Base-by-base conservation (phyloP, 345 rosid species). In the Corchorus capsularis region DNA sequence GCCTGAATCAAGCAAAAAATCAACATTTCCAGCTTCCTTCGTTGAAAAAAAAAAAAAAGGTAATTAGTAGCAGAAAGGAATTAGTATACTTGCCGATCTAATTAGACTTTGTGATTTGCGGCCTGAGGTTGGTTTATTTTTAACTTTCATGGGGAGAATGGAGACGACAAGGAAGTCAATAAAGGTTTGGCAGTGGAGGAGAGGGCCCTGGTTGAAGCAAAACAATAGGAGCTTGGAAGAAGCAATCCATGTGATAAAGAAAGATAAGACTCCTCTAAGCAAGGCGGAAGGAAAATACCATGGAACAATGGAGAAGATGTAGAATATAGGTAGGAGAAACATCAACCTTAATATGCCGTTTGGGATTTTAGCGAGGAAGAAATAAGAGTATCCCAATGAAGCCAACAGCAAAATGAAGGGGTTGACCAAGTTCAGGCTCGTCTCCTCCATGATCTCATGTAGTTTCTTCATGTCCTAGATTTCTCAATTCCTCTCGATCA, bases 141-240 rank as follows among this genome's bases (percentile, higher is more conserved):
- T 67, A 20, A 81, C 4, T 50, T 37, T 45, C 19, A 77, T 4
- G 0, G 81, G 84, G 10, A 77, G 50, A 46, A 77, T 10, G 34
- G 81, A 19, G 32, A 77, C 6, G 1, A 49, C 27, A 12, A 63
- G 11, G 11, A 81, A 81, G 45, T 77, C 79, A 22, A 52, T 0
- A 59, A 16, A 73, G 62, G 37, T 57, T 37, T 41, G 27, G 72
- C 37, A 14, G 62, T 37, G 35, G 4, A 37, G 0, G 22, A 81
- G 72, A 65, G 78, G 84, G 32, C 75, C 81, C 22, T 55, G 56
- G 54, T 69, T 8, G 72, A 73, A 77, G 53, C 75, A 67, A 41
- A 77, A 74, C 78, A 73, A 78, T 34, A 81, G 65, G 50, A 81
- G 78, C 62, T 77, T 81, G 78, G 78, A 81, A 53, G 84, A 81